A percentile compares a stretch with the other conserved stretches of the same genome.
Conservation (phyloP, 306 rosid species). For the Vigna reflexopilosa region DNA sequence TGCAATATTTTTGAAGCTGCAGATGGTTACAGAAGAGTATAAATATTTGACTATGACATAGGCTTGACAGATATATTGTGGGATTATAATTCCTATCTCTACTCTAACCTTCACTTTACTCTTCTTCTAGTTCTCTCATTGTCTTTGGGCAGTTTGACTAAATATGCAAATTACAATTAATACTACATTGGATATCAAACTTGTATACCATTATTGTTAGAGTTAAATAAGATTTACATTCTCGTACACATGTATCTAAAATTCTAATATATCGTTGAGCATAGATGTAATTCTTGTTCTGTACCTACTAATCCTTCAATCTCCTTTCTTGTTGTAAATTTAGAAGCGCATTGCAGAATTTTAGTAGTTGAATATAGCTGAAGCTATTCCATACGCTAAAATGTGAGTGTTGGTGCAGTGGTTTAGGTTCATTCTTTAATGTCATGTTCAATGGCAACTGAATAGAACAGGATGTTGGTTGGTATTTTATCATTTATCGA, state of each 20-base stretch:
- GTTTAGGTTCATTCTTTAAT: conserved; percentile 23
- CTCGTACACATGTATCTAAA: conserved; percentile 30
- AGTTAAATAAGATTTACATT: conserved; percentile 45
- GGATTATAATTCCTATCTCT: conserved; percentile 33
- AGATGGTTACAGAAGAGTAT: conserved; percentile 37
- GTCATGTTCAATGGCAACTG: background rate
- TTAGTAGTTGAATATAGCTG: background rate
- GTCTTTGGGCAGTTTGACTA: conserved; percentile 37
- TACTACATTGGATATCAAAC: conserved; percentile 32
- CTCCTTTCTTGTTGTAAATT: background rate
- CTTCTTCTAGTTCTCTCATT: conserved; percentile 26
- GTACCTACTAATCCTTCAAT: conserved; percentile 4
- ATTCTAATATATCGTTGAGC: conserved; percentile 26
- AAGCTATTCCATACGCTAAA: conserved; percentile 19
- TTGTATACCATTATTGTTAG: conserved; percentile 42
- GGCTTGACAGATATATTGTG: conserved; percentile 44
- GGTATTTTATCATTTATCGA: background rate
- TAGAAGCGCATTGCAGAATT: conserved; percentile 10
- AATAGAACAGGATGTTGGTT: background rate
- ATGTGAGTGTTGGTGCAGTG: background rate
- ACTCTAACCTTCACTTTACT: conserved; percentile 38
- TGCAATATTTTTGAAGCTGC: conserved; percentile 38
- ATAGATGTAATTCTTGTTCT: conserved; percentile 22
- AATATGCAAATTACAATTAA: conserved; percentile 30
- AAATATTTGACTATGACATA: conserved; percentile 46